Evolutionary conservation across 1,284 basidiomycete genomes (phyloP).

Genomic region (Irpex sp.): DNA sequence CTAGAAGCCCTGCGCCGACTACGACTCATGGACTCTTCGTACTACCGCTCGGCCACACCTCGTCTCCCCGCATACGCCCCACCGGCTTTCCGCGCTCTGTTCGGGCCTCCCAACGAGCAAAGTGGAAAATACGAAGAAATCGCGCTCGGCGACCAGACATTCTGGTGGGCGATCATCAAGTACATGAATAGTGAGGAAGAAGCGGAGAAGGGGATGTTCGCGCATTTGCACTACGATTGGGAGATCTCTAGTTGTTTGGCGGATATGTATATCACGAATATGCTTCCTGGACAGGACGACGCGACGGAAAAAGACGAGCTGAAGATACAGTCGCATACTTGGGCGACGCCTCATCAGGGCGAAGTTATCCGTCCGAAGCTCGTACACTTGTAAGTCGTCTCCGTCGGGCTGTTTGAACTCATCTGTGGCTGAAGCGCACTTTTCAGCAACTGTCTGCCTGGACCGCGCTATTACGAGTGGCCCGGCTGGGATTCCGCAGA

Average conservation of each 20-base stretch:
- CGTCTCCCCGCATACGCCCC: conserved; percentile 29
- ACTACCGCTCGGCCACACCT: conserved; percentile 25
- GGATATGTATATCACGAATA: conserved; percentile 37
- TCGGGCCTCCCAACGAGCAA: conserved; percentile 32
- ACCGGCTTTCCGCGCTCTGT: conserved; percentile 37
- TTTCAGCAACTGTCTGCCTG: conserved; percentile 40
- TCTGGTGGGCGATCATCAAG: conserved; percentile 46
- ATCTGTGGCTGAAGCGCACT: neutral
- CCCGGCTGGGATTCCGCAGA: conserved; percentile 35
- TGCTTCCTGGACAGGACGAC: conserved; percentile 28
- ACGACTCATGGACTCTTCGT: conserved; percentile 41
- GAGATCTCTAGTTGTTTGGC: conserved; percentile 43
- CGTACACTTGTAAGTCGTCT: conserved; percentile 38
- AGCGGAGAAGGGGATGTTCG: conserved; percentile 30
- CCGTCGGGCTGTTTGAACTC: neutral
- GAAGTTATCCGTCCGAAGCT: conserved; percentile 37
- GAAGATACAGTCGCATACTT: conserved; percentile 28
- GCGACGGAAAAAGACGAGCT: conserved; percentile 30
- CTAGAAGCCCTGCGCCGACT: conserved; percentile 36
- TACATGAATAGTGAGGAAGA: conserved; percentile 12
- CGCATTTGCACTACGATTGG: conserved; percentile 38
- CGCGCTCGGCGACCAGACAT: conserved; percentile 43
- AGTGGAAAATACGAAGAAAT: conserved; percentile 36
- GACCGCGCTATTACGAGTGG: conserved; percentile 40
- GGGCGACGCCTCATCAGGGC: conserved; percentile 34